Conservation (phyloP, 2,329 filamentous ascomycete species). For the Amphichorda felina region DNA sequence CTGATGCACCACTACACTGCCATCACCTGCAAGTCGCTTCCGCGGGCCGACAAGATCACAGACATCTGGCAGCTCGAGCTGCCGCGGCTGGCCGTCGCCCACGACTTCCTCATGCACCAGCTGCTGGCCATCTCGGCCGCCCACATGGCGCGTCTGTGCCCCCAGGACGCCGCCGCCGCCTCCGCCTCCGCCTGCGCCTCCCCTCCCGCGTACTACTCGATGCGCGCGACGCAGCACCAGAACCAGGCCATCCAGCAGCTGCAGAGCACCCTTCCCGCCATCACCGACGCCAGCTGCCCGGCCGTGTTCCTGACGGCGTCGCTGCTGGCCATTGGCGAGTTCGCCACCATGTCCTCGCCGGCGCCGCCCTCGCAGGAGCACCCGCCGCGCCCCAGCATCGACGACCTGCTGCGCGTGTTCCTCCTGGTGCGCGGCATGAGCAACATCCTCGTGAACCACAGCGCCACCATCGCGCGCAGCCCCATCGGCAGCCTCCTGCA, state of each 20-base stretch:
- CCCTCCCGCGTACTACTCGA: slow-evolving; percentile 6
- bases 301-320: slow-evolving; percentile 19
- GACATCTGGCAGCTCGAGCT: slow-evolving; percentile 16
- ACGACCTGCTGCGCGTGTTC: slow-evolving; percentile 19
- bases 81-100: slow-evolving; percentile 12
- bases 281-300: slow-evolving; percentile 17
- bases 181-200: too few species aligned
- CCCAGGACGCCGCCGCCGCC: slow-evolving; percentile 2
- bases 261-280: slow-evolving; percentile 10
- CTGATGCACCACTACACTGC: slow-evolving; percentile 22
- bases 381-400: slow-evolving; percentile 10
- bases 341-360: slow-evolving; percentile 12
- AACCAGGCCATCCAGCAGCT: slow-evolving; percentile 17
- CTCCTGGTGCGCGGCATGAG: slow-evolving; percentile 17
- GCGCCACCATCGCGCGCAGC: slow-evolving; percentile 3
- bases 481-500: slow-evolving; percentile 1
- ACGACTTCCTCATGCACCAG: slow-evolving; percentile 18
- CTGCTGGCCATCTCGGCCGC: slow-evolving; percentile 17
- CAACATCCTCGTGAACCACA: slow-evolving; percentile 13
- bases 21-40: slow-evolving; percentile 16
- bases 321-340: slow-evolving; percentile 18
- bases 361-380: slow-evolving; percentile 1
- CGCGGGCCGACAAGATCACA: slow-evolving; percentile 8
- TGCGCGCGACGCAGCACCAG: slow-evolving; percentile 19
- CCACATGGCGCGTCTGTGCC: slow-evolving; percentile 13